Base-by-base conservation (phyloP, 805 yeast species). In the Cyberlindnera petersonii region DNA sequence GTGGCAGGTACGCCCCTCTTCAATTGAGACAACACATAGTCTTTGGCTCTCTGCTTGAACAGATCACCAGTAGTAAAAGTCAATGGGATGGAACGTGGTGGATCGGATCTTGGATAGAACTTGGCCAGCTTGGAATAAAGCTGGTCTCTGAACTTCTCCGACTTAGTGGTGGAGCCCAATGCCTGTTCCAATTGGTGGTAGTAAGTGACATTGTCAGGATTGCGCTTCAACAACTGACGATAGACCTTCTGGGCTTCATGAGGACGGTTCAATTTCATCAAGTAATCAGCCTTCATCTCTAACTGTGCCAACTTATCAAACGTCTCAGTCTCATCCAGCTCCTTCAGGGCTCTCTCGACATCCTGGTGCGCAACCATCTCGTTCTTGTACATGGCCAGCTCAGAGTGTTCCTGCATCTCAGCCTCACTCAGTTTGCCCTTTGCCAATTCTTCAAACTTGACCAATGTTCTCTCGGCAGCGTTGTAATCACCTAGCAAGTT, bases 1-100 rank as follows among this genome's bases (percentile, higher is more conserved):
- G 93, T 74, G 1, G 96, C 85, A 5, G 98, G 98, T 24, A 88
- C 93, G 28, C 95, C 94, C 40, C 87, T 74, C 46, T 72, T 64
- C 52, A 93, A 72, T 55, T 82, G 85, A 4, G 69, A 60, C 5
- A 72, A 42, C 32, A 89, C 61, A 58, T 88, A 93, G 3, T 59
- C 58, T 22, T 62, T 50, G 6, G 75, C 78, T 38, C 73, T 72
- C 9, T 43, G 43, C 31, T 61, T 64, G 52, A 82, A 77, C 32
- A 69, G 59, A 9, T 71, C 72, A 13, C 81, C 79, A 10, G 74
- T 65, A 29, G 85, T 64, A 49, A 86, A 86, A 0, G 83, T 73
- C 55, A 91, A 70, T 11, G 97, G 97, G 35, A 87, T 71, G 48
- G 75, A 78, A 49, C 72, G 72, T 21, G 93, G 88, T 20, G 91